Conservation (phyloP, 805 yeast species). For the Zygosaccharomyces siamensis region DNA sequence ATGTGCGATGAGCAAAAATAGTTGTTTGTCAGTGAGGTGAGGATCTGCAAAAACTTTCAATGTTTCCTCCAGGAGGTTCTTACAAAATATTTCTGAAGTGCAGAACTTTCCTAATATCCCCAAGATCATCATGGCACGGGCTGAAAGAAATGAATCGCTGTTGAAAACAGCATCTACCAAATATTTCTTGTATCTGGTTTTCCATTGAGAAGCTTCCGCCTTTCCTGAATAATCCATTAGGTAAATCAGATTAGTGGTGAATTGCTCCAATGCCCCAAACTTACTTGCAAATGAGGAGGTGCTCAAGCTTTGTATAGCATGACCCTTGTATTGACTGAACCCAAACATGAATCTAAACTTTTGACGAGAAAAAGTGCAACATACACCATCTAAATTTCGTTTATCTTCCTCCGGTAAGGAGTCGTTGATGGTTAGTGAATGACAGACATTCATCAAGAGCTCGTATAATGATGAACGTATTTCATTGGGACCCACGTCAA, state of each 20-base stretch:
- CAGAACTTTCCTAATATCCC: slow-evolving; percentile 66
- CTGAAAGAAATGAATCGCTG: slow-evolving; percentile 54
- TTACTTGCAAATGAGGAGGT: slow-evolving; percentile 38
- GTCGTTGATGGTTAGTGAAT: slow-evolving; percentile 58
- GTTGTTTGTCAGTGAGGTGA: slow-evolving; percentile 30
- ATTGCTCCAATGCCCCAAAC: slow-evolving; percentile 47
- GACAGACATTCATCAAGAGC: slow-evolving; percentile 60
- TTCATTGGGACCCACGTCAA: slow-evolving; percentile 47
- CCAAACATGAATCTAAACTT: slow-evolving; percentile 68
- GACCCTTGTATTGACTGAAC: slow-evolving; percentile 49
- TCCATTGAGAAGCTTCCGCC: slow-evolving; percentile 51
- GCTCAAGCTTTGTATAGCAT: slow-evolving; percentile 34
- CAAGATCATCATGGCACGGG: slow-evolving; percentile 61
- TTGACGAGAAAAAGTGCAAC: slow-evolving; percentile 45
- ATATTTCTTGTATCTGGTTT: slow-evolving; percentile 59
- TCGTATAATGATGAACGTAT: slow-evolving; percentile 59
- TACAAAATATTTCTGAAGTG: slow-evolving; percentile 50
- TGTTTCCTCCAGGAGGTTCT: slow-evolving; percentile 28
- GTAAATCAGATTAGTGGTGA: slow-evolving; percentile 51
- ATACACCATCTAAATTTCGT: slow-evolving; percentile 43
- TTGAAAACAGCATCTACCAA: slow-evolving; percentile 59
- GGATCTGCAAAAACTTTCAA: slow-evolving; percentile 36
- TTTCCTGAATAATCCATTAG: slow-evolving; percentile 46
- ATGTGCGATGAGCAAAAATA: slow-evolving; percentile 36
- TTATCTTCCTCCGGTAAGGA: slow-evolving; percentile 41